Percentiles rank a stretch among this genome's conserved stretches.
Conservation (phyloP, 306 rosid species). For the Albizia julibrissin region DNA sequence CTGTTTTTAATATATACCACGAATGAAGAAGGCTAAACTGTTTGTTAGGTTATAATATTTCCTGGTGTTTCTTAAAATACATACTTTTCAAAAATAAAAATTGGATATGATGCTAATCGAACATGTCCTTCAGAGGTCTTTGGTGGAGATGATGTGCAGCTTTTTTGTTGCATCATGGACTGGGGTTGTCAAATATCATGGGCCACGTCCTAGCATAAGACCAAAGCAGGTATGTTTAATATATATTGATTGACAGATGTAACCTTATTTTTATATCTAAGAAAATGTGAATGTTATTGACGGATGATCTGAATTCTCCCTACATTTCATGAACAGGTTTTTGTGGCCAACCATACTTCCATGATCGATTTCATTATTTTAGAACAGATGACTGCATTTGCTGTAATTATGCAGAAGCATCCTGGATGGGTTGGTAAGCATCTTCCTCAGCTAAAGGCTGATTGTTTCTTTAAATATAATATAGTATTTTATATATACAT, state of each 20-base stretch:
- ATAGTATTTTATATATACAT: neutral
- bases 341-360: constrained; percentile 94
- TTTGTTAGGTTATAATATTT: neutral
- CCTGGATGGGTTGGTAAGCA: constrained; percentile 99
- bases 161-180: constrained; percentile 99
- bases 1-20: neutral
- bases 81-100: neutral
- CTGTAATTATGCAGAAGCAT: constrained; percentile 98
- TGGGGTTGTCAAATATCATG: constrained; percentile 97
- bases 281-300: constrained; percentile 15
- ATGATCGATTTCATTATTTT: constrained; percentile 96
- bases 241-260: constrained; percentile 4
- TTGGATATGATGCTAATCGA: neutral
- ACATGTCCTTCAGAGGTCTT: constrained; percentile 57
- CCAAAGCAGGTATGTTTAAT: constrained; percentile 71
- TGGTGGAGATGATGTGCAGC: constrained; percentile 95
- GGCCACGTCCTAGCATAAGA: constrained; percentile 92
- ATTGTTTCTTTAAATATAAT: neutral
- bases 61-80: neutral
- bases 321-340: constrained; percentile 65
- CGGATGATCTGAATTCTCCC: constrained; percentile 21
- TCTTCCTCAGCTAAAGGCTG: neutral
- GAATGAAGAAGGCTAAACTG: neutral
- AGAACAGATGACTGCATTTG: constrained; percentile 98
- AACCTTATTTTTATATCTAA: constrained; percentile 10